These are phyloP conservation scores for Abrus precatorius DNA, from an alignment of 306 rosid genomes.

Conservation along the genomic window DNA sequence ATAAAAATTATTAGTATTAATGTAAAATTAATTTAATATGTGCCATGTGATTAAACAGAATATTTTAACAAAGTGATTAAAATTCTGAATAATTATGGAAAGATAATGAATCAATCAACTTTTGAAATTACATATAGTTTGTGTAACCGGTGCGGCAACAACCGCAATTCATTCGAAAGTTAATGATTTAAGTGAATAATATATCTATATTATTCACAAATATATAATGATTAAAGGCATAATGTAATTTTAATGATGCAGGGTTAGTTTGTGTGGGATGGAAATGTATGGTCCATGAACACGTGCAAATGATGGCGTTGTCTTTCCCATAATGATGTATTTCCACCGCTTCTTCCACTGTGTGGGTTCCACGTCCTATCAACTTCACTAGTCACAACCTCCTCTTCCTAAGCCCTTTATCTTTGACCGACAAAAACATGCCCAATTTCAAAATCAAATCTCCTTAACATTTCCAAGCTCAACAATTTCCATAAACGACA, in stretches of 20 bases:
- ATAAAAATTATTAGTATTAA: too few relatives aligned
- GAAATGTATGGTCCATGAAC: constrained; percentile 73
- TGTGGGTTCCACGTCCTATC: constrained; percentile 77
- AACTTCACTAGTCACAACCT: constrained; percentile 44
- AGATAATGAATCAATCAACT: constrained; percentile 2
- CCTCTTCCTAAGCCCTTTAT: constrained; percentile 35
- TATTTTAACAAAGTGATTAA: neutral
- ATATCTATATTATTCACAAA: neutral
- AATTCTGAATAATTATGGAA: neutral
- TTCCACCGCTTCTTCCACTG: constrained; percentile 95
- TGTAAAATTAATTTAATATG: too few relatives aligned
- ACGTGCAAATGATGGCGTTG: constrained; percentile 91
- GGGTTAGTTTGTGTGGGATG: constrained; percentile 43
- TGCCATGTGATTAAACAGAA: neutral
- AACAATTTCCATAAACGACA: constrained; percentile 35
- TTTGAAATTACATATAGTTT: neutral
- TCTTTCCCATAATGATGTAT: constrained; percentile 70
- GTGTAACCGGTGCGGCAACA: constrained; percentile 24
- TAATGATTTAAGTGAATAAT: constrained; percentile 5
- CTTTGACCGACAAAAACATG: constrained; percentile 66
- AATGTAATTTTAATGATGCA: constrained; percentile 1
- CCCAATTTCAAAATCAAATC: constrained; percentile 32
- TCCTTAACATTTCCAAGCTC: constrained; percentile 1
- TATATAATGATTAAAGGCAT: constrained; percentile 36
- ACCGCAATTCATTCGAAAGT: constrained; percentile 1